phyloP scores from a whole-genome alignment of 208 protist species.

The Crithidia fasciculata region DNA sequence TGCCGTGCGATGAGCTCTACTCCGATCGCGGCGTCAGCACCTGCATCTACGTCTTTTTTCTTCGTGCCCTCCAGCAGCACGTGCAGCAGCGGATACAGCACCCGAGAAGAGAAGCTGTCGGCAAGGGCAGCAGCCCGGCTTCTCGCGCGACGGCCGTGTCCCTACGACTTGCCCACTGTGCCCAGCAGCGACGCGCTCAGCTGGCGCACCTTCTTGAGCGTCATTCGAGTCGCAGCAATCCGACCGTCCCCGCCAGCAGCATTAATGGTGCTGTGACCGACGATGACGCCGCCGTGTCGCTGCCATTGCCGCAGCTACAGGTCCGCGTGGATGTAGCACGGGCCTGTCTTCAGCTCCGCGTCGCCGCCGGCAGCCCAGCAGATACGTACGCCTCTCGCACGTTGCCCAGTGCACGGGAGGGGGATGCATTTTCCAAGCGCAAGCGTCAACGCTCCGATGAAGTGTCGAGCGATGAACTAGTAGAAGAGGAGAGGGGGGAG shows the following conservation, averaged over 20 bases:
- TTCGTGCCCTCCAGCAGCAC: slow-evolving; percentile 34
- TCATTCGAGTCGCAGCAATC: not conserved
- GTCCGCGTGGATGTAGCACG: slow-evolving; percentile 30
- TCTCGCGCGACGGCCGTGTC: slow-evolving; percentile 8
- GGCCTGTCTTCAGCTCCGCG: slow-evolving; percentile 32
- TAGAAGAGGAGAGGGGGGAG: not conserved
- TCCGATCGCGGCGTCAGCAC: slow-evolving; percentile 51
- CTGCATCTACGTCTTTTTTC: slow-evolving; percentile 53
- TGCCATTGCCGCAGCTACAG: slow-evolving; percentile 7
- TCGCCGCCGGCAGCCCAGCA: too few species aligned
- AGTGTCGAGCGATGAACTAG: not conserved
- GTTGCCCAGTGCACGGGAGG: too few species aligned
- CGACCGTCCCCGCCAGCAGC: not conserved
- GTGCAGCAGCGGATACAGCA: not conserved
- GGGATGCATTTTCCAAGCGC: not conserved
- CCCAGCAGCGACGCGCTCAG: slow-evolving; percentile 14
- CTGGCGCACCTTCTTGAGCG: slow-evolving; percentile 2
- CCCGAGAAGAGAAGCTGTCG: not conserved
- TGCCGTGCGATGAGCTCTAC: slow-evolving; percentile 69
- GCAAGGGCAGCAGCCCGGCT: not conserved
- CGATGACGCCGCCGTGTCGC: not conserved
- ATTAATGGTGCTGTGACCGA: too few species aligned
- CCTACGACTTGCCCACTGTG: slow-evolving; percentile 17
- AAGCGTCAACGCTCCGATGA: not conserved
- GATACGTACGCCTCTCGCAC: too few species aligned